Evolutionary conservation across 495 filamentous ascomycete genomes (phyloP), one percentile per base, ranked within the genome.

Genomic region (Lasiosphaeriaceae sp.): DNA sequence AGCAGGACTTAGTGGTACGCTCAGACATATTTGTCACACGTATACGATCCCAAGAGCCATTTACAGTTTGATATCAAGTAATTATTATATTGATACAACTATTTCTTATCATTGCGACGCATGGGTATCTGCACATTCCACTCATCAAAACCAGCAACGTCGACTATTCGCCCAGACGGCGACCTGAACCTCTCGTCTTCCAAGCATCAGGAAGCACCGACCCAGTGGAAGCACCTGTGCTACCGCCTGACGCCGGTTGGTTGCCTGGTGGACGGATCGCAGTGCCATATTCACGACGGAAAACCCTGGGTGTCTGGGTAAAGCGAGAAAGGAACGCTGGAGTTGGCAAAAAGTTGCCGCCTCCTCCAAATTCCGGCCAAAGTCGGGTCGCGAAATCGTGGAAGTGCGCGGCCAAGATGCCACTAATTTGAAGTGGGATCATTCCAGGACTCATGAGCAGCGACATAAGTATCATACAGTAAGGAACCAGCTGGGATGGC

Each of bases 311-410:
- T 3, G 71, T 73, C 22, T 75, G 73, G 59, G 90, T 88, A 61
- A 85, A 78, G 46, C 81, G 72, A 51, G 78, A 82, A 52, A 96
- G 66, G 50, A 89, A 81, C 0, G 50, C 62, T 1, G 92, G 92
- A 0, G 91, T 92, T 16, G 69, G 70, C 46, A 96, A 72, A 51
- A 83, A 79, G 63, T 90, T 93, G 26, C 72, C 71, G 3, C 91
- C 91, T 50, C 87, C 86, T 20, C 90, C 91, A 72, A 92, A 92
- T 43, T 84, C 80, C 16, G 92, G 92, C 73, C 88, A 96, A 26
- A 93, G 79, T 41, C 86, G 80, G 2, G 87, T 90, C 45, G 95
- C 67, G 65, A 96, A 97, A 64, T 96, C 88, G 68, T 91, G 89
- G 21, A 91, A 67, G 68, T 96, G 92, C 21, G 90, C 92, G 17